These are phyloP conservation scores for Leccinum rimulosum DNA, from an alignment of 768 basidiomycete genomes.

Conservation along the genomic window DNA sequence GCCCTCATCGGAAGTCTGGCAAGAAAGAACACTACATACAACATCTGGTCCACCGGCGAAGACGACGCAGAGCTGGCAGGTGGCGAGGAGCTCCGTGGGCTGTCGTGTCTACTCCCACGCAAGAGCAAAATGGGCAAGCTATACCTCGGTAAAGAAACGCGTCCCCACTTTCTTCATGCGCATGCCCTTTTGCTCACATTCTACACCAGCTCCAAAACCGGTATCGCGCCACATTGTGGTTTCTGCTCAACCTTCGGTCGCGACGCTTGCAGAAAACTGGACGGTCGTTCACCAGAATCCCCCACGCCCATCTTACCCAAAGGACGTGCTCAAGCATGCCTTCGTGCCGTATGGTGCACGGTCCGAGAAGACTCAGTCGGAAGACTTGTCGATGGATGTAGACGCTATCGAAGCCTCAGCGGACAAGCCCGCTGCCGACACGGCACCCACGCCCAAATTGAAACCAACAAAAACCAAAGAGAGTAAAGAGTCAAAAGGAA, in stretches of 20 bases:
- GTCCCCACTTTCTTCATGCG: not conserved
- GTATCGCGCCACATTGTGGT: slow-evolving; percentile 60
- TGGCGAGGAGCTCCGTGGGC: slow-evolving; percentile 60
- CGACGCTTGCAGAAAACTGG: slow-evolving; percentile 20
- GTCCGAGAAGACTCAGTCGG: not conserved
- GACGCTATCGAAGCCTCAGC: slow-evolving; percentile 26
- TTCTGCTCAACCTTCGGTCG: slow-evolving; percentile 43
- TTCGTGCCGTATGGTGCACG: slow-evolving; percentile 64
- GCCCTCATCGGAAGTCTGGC: slow-evolving; percentile 48
- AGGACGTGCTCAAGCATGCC: slow-evolving; percentile 57
- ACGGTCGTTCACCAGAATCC: slow-evolving; percentile 40
- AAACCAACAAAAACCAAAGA: slow-evolving; percentile 20
- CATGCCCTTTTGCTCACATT: slow-evolving; percentile 33
- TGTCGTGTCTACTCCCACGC: slow-evolving; percentile 66
- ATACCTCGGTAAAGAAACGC: slow-evolving; percentile 46
- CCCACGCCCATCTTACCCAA: slow-evolving; percentile 28
- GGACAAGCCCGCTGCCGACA: slow-evolving; percentile 14
- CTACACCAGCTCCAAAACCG: slow-evolving; percentile 50
- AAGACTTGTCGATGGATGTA: slow-evolving; percentile 22
- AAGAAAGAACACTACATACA: slow-evolving; percentile 54
- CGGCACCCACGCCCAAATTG: not conserved
- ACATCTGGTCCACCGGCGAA: slow-evolving; percentile 64
- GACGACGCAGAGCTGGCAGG: slow-evolving; percentile 36
- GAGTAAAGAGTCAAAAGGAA: slow-evolving; percentile 31
- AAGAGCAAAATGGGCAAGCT: slow-evolving; percentile 57